Conservation (phyloP, 2,329 filamentous ascomycete genomes). For the Fusarium abutilonis region DNA sequence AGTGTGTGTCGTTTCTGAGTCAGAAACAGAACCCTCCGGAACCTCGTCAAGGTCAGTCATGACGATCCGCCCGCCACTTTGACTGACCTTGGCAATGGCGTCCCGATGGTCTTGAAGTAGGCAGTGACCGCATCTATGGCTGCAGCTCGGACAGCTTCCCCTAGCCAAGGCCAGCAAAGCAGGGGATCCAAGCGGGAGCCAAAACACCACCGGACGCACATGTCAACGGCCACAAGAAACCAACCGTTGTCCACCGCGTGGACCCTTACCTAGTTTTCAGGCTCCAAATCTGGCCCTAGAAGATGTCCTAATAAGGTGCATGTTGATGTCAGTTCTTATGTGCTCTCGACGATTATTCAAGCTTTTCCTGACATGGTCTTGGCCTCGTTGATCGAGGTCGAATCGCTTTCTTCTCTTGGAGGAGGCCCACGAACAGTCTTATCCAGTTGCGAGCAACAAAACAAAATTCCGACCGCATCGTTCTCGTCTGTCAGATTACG, state of each 20-base stretch:
- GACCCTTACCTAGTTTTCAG: conserved; percentile 19
- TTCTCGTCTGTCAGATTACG: background rate
- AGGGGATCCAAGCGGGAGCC: conserved; percentile 31
- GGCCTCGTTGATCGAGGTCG: background rate
- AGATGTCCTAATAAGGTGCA: background rate
- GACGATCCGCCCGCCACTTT: conserved; percentile 40
- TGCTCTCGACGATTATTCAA: background rate
- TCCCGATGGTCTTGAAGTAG: conserved; percentile 20
- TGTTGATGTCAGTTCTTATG: background rate
- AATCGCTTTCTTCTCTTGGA: conserved; percentile 1
- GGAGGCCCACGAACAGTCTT: background rate
- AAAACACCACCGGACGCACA: conserved; percentile 20
- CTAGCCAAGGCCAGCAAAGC: conserved; percentile 28
- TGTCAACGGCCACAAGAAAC: conserved; percentile 38
- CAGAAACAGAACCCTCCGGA: too few species aligned
- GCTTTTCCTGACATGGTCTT: background rate
- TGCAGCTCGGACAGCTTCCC: conserved; percentile 40
- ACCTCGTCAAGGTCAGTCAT: conserved; percentile 1
- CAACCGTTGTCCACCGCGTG: conserved; percentile 36
- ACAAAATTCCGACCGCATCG: background rate
- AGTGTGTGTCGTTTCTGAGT: too few species aligned
- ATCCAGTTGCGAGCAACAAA: background rate
- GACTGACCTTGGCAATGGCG: conserved; percentile 35
- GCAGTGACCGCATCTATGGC: conserved; percentile 30
- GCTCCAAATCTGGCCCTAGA: conserved; percentile 2